Evolutionary conservation across 805 yeast genomes (phyloP), one percentile per base, ranked within the genome.

Genomic region (Yarrowia bubula): DNA sequence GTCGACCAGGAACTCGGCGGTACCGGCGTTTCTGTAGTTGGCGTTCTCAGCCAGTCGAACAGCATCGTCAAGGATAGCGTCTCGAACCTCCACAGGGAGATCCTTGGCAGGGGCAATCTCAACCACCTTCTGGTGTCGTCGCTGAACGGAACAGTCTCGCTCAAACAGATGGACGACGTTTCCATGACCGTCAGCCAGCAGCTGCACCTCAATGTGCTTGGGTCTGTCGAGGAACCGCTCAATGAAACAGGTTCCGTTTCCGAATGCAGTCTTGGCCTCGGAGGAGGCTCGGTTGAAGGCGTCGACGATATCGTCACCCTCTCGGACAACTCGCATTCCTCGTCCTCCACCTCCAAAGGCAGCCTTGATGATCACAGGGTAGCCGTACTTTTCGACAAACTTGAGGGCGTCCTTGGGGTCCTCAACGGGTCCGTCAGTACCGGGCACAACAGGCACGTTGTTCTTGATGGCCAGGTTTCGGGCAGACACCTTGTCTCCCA

Each of bases 321-420:
- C 97, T 74, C 96, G 83, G 50, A 93, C 99, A 61, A 93, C 99
- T 80, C 99, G 87, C 98, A 93, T 95, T 84, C 99, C 99, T 80
- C 98, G 87, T 75, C 99, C 99, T 83, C 99, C 99, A 80, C 99
- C 99, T 76, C 99, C 99, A 74, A 89, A 95, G 42, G 99, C 99
- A 53, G 99, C 99, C 79, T 93, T 93, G 79, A 93, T 92, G 78
- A 93, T 93, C 57, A 95, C 98, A 8, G 99, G 99, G 79, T 77
- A 92, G 37, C 99, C 99, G 77, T 93, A 83, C 78, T 91, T 74
- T 50, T 79, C 84, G 41, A 92, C 98, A 74, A 93, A 93, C 8
- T 76, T 86, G 69, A 79, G 72, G 38, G 98, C 98, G 72, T 93
- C 91, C 66, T 82, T 87, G 28, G 87, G 87, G 32, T 83, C 73